Evolutionary conservation across 352 stramenopile species (phyloP).

Genomic region (Elongisporangium prolatum): DNA sequence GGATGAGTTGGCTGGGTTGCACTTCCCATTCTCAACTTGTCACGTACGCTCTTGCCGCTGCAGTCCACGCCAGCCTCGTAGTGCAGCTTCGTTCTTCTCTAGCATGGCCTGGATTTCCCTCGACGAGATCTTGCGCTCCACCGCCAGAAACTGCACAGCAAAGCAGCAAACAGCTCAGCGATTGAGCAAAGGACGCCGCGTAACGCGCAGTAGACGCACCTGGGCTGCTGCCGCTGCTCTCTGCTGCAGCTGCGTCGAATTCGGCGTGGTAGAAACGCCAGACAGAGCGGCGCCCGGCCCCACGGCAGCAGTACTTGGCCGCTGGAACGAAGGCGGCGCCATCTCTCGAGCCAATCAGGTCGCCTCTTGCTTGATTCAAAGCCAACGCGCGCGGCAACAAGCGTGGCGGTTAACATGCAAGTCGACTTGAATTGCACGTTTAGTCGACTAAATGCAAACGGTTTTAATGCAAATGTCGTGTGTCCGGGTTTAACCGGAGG

Average conservation of each 20-base stretch:
- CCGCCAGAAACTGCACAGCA: conserved; percentile 20
- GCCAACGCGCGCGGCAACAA: too few species aligned
- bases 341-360: conserved; percentile 21
- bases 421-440: background rate
- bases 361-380: background rate
- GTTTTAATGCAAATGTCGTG: background rate
- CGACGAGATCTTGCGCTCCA: conserved; percentile 49
- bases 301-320: conserved; percentile 6
- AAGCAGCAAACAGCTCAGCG: background rate
- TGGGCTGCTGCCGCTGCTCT: conserved; percentile 50
- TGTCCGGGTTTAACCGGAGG: background rate
- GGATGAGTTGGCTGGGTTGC: background rate
- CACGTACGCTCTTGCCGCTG: conserved; percentile 71
- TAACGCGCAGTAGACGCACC: conserved; percentile 15
- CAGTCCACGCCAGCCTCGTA: conserved; percentile 67
- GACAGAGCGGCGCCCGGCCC: background rate
- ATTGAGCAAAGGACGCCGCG: background rate
- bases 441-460: background rate
- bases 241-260: conserved; percentile 43
- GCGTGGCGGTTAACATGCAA: background rate
- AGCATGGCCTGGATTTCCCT: conserved; percentile 77
- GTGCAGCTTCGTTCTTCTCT: conserved; percentile 82
- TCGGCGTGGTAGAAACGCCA: background rate
- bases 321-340: conserved; percentile 1
- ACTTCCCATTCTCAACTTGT: background rate